Conservation (phyloP, 2,329 filamentous ascomycete genomes). For the Pseudogymnoascus sp. region DNA sequence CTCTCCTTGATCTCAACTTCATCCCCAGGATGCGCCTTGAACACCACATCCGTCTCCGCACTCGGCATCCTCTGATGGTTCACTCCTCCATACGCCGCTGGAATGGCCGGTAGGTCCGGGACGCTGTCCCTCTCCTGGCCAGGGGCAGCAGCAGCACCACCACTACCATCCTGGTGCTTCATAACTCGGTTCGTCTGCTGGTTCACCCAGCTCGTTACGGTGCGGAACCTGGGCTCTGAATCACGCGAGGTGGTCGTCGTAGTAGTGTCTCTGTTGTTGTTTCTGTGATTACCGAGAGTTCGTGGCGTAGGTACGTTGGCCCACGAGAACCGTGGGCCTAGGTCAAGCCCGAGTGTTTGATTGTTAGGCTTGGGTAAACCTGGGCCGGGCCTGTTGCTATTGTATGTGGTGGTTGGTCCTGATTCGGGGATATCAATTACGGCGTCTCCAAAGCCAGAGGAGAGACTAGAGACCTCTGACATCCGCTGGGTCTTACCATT, state of each 20-base stretch:
- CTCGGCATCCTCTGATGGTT: constrained; percentile 22
- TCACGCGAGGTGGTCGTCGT: constrained; percentile 26
- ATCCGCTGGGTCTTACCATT: not conserved
- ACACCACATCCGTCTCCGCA: constrained; percentile 21
- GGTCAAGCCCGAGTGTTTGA: not conserved
- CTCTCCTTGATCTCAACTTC: constrained; percentile 22
- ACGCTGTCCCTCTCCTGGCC: constrained; percentile 25
- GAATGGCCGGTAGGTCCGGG: constrained; percentile 19
- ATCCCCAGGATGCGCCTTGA: constrained; percentile 25
- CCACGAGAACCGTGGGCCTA: constrained; percentile 25
- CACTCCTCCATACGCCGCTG: constrained; percentile 11
- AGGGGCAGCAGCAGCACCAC: not conserved
- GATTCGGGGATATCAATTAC: constrained; percentile 42
- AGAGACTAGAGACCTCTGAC: constrained; percentile 48
- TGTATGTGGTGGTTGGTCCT: constrained; percentile 13
- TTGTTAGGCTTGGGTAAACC: not conserved
- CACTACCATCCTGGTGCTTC: constrained; percentile 36
- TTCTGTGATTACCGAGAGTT: constrained; percentile 11
- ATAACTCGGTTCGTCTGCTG: constrained; percentile 50
- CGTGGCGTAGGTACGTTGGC: constrained; percentile 12
- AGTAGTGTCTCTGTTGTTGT: constrained; percentile 24
- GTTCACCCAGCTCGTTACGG: constrained; percentile 55
- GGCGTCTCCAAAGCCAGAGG: constrained; percentile 56
- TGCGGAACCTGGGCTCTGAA: constrained; percentile 44
- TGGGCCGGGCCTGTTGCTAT: constrained; percentile 5